phyloP scores from a whole-genome alignment of 805 yeast genomes.

The Zygosaccharomyces gambellarensis region DNA sequence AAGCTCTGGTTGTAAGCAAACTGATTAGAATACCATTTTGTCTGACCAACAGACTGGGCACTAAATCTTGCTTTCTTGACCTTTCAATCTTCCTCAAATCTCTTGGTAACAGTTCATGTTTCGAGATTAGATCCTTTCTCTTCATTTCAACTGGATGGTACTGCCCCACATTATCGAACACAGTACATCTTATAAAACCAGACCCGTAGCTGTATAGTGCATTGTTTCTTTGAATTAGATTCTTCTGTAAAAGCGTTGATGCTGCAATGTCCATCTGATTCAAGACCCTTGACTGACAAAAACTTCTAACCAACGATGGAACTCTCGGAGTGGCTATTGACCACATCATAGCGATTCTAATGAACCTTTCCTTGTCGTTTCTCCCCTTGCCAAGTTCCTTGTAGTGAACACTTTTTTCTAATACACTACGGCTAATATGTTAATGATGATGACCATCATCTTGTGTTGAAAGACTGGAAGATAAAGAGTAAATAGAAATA shows the following conservation, averaged over 20 bases:
- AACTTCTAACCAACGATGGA: background rate
- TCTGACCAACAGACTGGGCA: conserved; percentile 77
- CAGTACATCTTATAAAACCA: conserved; percentile 65
- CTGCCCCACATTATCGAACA: conserved; percentile 66
- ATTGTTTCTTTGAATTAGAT: conserved; percentile 37
- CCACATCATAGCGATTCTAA: background rate
- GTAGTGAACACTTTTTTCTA: background rate
- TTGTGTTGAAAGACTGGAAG: too few species aligned
- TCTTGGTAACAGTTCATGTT: conserved; percentile 79
- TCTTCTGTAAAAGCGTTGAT: conserved; percentile 37
- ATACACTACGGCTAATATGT: background rate
- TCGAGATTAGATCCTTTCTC: conserved; percentile 62
- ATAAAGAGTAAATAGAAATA: background rate
- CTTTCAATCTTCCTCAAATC: conserved; percentile 87
- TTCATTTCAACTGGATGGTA: conserved; percentile 65
- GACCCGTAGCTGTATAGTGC: conserved; percentile 32
- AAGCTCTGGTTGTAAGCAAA: conserved; percentile 72
- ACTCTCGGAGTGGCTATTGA: background rate
- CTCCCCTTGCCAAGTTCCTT: background rate
- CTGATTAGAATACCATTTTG: conserved; percentile 69
- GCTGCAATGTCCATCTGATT: conserved; percentile 15
- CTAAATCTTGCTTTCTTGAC: conserved; percentile 52
- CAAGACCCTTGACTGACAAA: background rate
- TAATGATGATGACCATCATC: too few species aligned
- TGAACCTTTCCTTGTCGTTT: background rate